Conservation (phyloP, 169 alveolate species). For the Cryptosporidium parvum region DNA sequence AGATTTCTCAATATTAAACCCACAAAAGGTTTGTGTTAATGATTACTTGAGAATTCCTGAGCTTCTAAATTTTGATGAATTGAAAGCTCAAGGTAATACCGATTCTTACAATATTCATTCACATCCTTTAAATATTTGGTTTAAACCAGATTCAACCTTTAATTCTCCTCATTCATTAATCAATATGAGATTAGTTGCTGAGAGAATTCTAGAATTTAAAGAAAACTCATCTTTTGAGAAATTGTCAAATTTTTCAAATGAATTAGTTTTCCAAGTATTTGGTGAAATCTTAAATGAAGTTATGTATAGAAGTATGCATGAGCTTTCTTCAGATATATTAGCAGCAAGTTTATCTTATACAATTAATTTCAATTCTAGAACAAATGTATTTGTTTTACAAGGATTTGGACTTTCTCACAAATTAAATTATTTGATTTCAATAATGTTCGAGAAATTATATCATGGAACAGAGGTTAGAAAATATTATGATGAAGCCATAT, state of each 20-base stretch:
- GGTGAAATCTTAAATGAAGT: conserved; percentile 41
- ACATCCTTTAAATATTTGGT: conserved; percentile 34
- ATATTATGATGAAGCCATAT: conserved; percentile 47
- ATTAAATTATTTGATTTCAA: conserved; percentile 30
- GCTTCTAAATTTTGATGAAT: conserved; percentile 11
- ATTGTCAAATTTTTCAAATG: neutral
- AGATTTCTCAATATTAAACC: conserved; percentile 39
- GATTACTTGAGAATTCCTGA: conserved; percentile 52
- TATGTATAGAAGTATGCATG: conserved; percentile 55
- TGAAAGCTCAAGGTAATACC: neutral
- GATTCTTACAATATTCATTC: neutral
- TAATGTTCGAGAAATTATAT: conserved; percentile 21
- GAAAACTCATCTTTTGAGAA: neutral
- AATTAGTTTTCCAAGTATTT: conserved; percentile 65
- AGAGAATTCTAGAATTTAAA: conserved; percentile 1
- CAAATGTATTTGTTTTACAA: conserved; percentile 58
- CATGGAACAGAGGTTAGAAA: conserved; percentile 1
- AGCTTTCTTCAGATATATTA: conserved; percentile 42
- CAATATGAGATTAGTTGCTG: conserved; percentile 44
- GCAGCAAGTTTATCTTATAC: conserved; percentile 66
- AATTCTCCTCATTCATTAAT: conserved; percentile 61
- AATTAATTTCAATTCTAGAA: conserved; percentile 54
- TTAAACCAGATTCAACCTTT: conserved; percentile 57
- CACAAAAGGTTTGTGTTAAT: conserved; percentile 27
- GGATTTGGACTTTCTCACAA: conserved; percentile 56